These are phyloP conservation scores for Lichtheimia ramosa DNA, from an alignment of 371 early-diverging fungal species.

Conservation along the genomic window DNA sequence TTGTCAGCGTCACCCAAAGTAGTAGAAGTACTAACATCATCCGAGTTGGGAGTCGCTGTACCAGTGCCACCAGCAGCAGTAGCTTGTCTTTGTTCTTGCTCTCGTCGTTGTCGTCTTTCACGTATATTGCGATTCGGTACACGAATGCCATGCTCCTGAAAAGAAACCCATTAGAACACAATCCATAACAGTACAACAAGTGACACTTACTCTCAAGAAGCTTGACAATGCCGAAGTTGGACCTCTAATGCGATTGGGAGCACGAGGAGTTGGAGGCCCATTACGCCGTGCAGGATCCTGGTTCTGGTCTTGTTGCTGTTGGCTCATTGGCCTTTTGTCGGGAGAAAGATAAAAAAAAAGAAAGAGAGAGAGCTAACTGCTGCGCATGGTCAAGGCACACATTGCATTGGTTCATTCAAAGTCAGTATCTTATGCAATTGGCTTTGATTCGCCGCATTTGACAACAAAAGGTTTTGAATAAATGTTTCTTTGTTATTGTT, in stretches of 20 bases:
- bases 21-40: not conserved
- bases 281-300: not conserved
- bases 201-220: conserved; percentile 51
- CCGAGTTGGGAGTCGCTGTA: not conserved
- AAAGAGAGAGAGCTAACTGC: not conserved
- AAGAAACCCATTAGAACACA: not conserved
- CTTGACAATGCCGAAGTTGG: conserved; percentile 73
- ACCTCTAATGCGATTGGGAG: conserved; percentile 55
- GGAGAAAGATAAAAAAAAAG: not conserved
- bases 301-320: not conserved
- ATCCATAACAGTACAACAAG: not conserved
- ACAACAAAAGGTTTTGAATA: no score
- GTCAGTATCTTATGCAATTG: no score
- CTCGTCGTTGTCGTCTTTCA: conserved; percentile 7
- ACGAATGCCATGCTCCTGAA: conserved; percentile 68
- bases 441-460: no score
- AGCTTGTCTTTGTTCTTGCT: conserved; percentile 1
- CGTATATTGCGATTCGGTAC: conserved; percentile 47
- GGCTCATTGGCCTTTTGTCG: not conserved
- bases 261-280: not conserved
- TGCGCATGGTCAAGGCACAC: no score
- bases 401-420: no score
- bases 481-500: no score
- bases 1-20: not conserved
- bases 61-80: not conserved